These are phyloP conservation scores for Mycena latifolia DNA, from an alignment of 768 basidiomycete species.

Conservation along the genomic window DNA sequence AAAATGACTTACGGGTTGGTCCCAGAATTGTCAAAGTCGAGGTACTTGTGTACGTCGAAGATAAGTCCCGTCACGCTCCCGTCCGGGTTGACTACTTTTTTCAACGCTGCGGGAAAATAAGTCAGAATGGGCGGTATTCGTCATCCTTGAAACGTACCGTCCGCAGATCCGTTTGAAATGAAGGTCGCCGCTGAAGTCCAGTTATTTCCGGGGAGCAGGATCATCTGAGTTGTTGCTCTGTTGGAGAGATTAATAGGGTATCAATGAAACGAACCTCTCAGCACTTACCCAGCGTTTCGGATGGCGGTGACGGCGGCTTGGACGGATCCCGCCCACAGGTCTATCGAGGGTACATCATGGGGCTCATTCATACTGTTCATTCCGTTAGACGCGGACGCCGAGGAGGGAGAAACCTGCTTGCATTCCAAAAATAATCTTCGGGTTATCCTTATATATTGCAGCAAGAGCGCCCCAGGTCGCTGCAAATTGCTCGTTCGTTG, in stretches of 20 bases:
- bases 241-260: no score
- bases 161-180: conserved; percentile 62
- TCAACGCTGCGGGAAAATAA: conserved; percentile 47
- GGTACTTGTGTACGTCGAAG: conserved; percentile 75
- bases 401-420: conserved; percentile 41
- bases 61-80: conserved; percentile 59
- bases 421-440: conserved; percentile 63
- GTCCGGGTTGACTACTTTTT: conserved; percentile 59
- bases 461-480: conserved; percentile 66
- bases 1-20: conserved; percentile 37
- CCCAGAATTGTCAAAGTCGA: conserved; percentile 64
- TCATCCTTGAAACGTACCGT: conserved; percentile 19
- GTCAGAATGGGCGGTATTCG: background rate
- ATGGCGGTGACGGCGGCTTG: conserved; percentile 76
- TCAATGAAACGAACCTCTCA: no score
- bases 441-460: conserved; percentile 55
- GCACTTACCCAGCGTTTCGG: conserved; percentile 59
- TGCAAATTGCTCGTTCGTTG: conserved; percentile 66
- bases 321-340: conserved; percentile 61
- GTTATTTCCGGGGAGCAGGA: conserved; percentile 71
- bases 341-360: conserved; percentile 64
- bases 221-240: conserved; percentile 65
- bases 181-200: conserved; percentile 68
- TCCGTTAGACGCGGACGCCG: background rate
- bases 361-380: conserved; percentile 70